Conservation (phyloP, 2,329 filamentous ascomycete species). For the Fusarium sacchari region DNA sequence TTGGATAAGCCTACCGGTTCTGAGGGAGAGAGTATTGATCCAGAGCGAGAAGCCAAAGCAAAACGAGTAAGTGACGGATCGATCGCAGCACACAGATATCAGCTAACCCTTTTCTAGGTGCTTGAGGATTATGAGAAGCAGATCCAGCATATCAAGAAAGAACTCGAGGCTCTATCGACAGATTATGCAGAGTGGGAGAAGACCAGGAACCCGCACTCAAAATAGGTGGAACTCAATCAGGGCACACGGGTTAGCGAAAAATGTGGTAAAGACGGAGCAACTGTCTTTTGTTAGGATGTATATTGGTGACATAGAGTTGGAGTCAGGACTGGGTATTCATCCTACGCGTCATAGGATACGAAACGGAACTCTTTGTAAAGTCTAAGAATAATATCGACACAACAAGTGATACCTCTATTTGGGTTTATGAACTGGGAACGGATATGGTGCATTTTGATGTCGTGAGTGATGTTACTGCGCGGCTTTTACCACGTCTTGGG, state of each 20-base stretch:
- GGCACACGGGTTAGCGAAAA: background rate
- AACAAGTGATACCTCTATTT: constrained; percentile 9
- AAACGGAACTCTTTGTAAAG: constrained; percentile 29
- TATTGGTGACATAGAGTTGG: constrained; percentile 33
- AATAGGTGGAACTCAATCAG: constrained; percentile 39
- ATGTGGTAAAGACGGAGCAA: constrained; percentile 3
- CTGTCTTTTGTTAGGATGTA: constrained; percentile 30
- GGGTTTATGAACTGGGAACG: background rate
- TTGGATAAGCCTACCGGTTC: constrained; percentile 72
- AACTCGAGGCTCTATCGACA: constrained; percentile 70
- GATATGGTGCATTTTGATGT: constrained; percentile 7
- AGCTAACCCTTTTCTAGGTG: constrained; percentile 61
- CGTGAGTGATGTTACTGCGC: constrained; percentile 29
- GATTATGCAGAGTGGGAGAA: constrained; percentile 67
- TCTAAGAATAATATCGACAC: constrained; percentile 17
- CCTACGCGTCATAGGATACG: constrained; percentile 36
- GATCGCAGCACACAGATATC: background rate
- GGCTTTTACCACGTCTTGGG: constrained; percentile 22
- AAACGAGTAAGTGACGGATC: constrained; percentile 70
- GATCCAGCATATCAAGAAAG: constrained; percentile 78
- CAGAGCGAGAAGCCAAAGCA: constrained; percentile 75
- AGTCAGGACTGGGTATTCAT: constrained; percentile 37
- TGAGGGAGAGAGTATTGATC: constrained; percentile 68
- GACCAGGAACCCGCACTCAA: constrained; percentile 55
- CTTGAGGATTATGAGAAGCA: constrained; percentile 85